Percentiles rank a stretch among this genome's conserved stretches.
Conservation (phyloP, 2,329 filamentous ascomycete genomes). For the Arthrobotrys sphaeroides region DNA sequence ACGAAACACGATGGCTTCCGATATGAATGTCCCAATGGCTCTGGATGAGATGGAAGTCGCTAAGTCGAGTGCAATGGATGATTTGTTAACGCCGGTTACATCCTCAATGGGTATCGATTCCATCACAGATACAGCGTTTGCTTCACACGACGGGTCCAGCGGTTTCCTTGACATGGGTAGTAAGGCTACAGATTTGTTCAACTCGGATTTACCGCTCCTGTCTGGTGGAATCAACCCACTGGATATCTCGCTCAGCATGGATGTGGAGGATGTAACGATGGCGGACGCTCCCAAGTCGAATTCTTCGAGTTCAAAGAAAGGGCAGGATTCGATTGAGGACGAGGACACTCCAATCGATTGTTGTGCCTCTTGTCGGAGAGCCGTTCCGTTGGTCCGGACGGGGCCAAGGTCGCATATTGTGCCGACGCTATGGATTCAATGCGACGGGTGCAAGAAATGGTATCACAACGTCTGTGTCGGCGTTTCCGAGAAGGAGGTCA, state of each 20-base stretch:
- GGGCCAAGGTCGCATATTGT: slow-evolving; percentile 44
- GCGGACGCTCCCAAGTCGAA: slow-evolving; percentile 17
- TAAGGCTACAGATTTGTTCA: slow-evolving; percentile 23
- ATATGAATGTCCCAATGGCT: slow-evolving; percentile 14
- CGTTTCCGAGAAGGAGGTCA: slow-evolving; percentile 72
- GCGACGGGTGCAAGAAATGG: slow-evolving; percentile 75
- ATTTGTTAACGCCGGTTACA: slow-evolving; percentile 30
- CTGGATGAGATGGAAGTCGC: slow-evolving; percentile 28
- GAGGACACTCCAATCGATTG: slow-evolving; percentile 39
- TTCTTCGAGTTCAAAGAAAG: slow-evolving; percentile 16
- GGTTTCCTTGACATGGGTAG: slow-evolving; percentile 24
- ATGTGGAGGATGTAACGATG: slow-evolving; percentile 45
- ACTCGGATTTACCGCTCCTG: slow-evolving; percentile 29
- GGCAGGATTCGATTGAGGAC: slow-evolving; percentile 12
- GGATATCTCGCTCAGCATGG: slow-evolving; percentile 48
- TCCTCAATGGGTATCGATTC: slow-evolving; percentile 37
- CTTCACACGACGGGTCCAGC: slow-evolving; percentile 4
- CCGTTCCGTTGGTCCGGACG: slow-evolving; percentile 36
- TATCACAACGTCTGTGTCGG: slow-evolving; percentile 74
- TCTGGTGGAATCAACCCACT: slow-evolving; percentile 48
- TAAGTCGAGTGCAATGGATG: slow-evolving; percentile 23
- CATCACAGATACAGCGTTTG: slow-evolving; percentile 35
- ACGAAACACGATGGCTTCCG: slow-evolving; percentile 8
- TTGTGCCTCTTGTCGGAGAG: slow-evolving; percentile 41
- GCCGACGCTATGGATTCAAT: slow-evolving; percentile 68